Base-by-base conservation (phyloP, 331 rosid species). In the Phaseolus coccineus region DNA sequence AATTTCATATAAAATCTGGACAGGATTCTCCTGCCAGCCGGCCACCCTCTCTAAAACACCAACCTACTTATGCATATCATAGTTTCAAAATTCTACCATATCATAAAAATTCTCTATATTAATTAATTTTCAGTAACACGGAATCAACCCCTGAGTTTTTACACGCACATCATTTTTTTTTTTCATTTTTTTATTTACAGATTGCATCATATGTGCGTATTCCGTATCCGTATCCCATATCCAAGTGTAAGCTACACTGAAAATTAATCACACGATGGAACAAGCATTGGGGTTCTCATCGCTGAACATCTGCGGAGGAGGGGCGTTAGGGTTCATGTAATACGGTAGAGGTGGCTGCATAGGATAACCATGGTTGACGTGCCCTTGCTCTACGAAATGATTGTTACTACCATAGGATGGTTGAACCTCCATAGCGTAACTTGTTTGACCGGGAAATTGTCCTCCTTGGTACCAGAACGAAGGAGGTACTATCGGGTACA, bases 211-310 rank as follows among this genome's bases (percentile, higher is more conserved):
- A 59, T 11, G 50, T 51, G 61, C 15, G 51, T 51, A 24, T 44
- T 50, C 16, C 72, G 72, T 40, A 50, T 37, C 27, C 58, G 37
- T 24, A 11, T 25, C n/a, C 56, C 56, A 35, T 70, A 55, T 25
- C n/a, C 37, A 58, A 31, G 83, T 51, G 55, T 25, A 37, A 51
- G 79, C 31, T 66, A 71, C 71, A 77, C 79, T 6, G 39, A 40
- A 65, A 65, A 33, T 42, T 73, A 66, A 65, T 52, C 90, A 90
- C 96, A 90, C 88, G 28, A 90, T 9, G 14, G 91, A 85, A 76
- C 99, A 95, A 8, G 86, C 91, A 53, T 95, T 93, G 4, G 99
- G 99, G 72, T 95, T 95, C 84, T 95, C 99, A 76, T 95, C 99
- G 72, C 97, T 95, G 84, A 95, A 95, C 93, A 93, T 91, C 80